Conservation (phyloP, 1,139 yeast species). For the Geotrichum cucujoidarum region DNA sequence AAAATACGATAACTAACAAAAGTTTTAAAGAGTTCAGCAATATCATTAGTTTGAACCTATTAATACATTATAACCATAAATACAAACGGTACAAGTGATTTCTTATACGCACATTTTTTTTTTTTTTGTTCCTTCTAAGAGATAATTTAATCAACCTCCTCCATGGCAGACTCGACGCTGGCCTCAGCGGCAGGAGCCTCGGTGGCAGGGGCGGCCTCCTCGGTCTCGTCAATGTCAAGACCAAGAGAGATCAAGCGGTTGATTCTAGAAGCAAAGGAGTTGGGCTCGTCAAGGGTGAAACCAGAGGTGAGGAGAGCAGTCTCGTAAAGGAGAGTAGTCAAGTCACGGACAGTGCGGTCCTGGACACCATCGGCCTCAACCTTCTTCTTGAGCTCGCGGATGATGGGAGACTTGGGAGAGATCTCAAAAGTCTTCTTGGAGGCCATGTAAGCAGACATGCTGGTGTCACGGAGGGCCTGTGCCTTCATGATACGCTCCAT, state of each 20-base stretch:
- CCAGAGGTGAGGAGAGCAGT: slow-evolving; percentile 98
- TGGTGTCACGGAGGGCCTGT: slow-evolving; percentile 97
- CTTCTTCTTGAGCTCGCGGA: slow-evolving; percentile 91
- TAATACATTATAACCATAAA: too few species aligned
- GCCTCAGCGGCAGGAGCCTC: slow-evolving; percentile 56
- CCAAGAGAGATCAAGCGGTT: slow-evolving; percentile 98
- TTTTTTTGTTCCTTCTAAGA: too few species aligned
- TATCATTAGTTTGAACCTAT: too few species aligned
- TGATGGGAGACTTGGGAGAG: slow-evolving; percentile 94
- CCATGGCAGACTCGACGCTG: slow-evolving; percentile 84
- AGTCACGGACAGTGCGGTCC: slow-evolving; percentile 97
- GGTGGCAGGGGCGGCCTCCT: slow-evolving; percentile 48
- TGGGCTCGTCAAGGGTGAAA: slow-evolving; percentile 97
- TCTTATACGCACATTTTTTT: too few species aligned
- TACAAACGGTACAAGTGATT: too few species aligned
- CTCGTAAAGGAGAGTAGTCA: slow-evolving; percentile 92
- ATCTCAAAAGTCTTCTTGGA: slow-evolving; percentile 98
- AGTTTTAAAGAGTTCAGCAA: too few species aligned
- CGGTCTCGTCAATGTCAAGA: slow-evolving; percentile 93
- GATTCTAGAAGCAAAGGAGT: slow-evolving; percentile 94
- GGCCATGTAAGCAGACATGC: slow-evolving; percentile 99
- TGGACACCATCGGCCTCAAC: slow-evolving; percentile 96
- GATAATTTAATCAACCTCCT: slow-evolving; percentile 94
- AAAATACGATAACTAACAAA: too few species aligned
- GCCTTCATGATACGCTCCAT: slow-evolving; percentile 99